Percentiles rank a stretch among this genome's conserved stretches.
Conservation (phyloP, 2,329 filamentous ascomycete genomes). For the Xylariaceae sp. region DNA sequence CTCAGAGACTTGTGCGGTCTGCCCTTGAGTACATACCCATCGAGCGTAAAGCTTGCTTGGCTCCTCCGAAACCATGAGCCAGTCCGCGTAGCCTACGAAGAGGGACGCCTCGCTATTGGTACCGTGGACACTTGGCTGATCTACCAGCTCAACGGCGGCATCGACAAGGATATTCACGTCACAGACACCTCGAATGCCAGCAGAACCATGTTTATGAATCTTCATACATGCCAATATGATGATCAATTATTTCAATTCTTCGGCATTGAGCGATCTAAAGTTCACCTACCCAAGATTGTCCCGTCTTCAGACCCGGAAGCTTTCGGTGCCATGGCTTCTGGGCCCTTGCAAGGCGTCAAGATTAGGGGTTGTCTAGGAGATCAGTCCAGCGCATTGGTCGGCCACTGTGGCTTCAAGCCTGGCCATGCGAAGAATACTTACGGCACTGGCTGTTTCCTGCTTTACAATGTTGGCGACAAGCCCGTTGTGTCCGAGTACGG, state of each 20-base stretch:
- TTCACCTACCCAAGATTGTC: constrained; percentile 77
- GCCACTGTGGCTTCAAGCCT: constrained; percentile 77
- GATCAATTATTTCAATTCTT: constrained; percentile 75
- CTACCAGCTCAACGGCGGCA: constrained; percentile 76
- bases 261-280: constrained; percentile 62
- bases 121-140: constrained; percentile 88
- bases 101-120: constrained; percentile 73
- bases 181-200: constrained; percentile 87
- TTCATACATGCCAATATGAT: constrained; percentile 76
- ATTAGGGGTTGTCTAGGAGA: constrained; percentile 86
- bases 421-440: constrained; percentile 90
- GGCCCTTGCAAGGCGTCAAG: constrained; percentile 62
- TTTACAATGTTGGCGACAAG: constrained; percentile 82
- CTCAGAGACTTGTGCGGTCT: constrained; percentile 71
- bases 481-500: constrained; percentile 83
- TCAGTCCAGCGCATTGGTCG: constrained; percentile 81
- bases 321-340: constrained; percentile 65
- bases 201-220: constrained; percentile 92
- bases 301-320: constrained; percentile 71
- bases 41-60: constrained; percentile 82
- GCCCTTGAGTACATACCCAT: constrained; percentile 83
- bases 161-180: constrained; percentile 62
- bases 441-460: constrained; percentile 82
- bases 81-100: constrained; percentile 72
- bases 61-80: constrained; percentile 67